phyloP scores from a whole-genome alignment of 352 stramenopile genomes.

The Elongisporangium senticosum region DNA sequence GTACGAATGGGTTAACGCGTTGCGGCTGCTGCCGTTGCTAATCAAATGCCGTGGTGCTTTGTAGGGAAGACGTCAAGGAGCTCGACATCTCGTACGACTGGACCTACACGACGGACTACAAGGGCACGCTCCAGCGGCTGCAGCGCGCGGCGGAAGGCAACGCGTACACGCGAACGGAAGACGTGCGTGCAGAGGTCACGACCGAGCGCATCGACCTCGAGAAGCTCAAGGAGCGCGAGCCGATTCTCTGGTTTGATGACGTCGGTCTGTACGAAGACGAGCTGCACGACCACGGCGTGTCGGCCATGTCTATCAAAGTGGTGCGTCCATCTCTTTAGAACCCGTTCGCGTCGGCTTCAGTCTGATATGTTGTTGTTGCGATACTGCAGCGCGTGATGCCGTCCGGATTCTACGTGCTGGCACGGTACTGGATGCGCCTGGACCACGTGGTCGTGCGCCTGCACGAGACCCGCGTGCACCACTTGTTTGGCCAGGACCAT shows the following conservation, averaged over 20 bases:
- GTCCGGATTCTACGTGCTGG: conserved; percentile 74
- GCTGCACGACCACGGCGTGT: conserved; percentile 77
- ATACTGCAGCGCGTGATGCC: conserved; percentile 67
- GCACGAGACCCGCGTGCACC: conserved; percentile 79
- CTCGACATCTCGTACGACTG: conserved; percentile 81
- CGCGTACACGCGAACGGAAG: conserved; percentile 20
- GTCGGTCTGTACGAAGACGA: conserved; percentile 79
- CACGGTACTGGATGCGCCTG: conserved; percentile 79
- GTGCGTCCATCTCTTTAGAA: conserved; percentile 22
- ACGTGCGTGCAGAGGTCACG: conserved; percentile 34
- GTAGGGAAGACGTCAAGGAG: conserved; percentile 74
- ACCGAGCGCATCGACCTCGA: conserved; percentile 64
- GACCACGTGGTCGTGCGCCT: conserved; percentile 75
- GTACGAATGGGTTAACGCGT: too few species aligned
- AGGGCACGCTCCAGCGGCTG: conserved; percentile 60
- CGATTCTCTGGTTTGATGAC: conserved; percentile 82
- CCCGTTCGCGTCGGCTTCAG: not conserved
- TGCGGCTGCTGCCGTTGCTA: not conserved
- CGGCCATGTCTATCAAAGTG: conserved; percentile 80
- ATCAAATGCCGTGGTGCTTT: conserved; percentile 2
- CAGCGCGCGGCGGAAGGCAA: conserved; percentile 8
- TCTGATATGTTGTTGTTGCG: conserved; percentile 4
- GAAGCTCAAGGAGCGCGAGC: conserved; percentile 76
- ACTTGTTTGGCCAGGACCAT: conserved; percentile 68
- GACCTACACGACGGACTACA: conserved; percentile 83